These are phyloP conservation scores for Chaetomium strumarium DNA, from an alignment of 2,329 filamentous ascomycete species.

Conservation along the genomic window DNA sequence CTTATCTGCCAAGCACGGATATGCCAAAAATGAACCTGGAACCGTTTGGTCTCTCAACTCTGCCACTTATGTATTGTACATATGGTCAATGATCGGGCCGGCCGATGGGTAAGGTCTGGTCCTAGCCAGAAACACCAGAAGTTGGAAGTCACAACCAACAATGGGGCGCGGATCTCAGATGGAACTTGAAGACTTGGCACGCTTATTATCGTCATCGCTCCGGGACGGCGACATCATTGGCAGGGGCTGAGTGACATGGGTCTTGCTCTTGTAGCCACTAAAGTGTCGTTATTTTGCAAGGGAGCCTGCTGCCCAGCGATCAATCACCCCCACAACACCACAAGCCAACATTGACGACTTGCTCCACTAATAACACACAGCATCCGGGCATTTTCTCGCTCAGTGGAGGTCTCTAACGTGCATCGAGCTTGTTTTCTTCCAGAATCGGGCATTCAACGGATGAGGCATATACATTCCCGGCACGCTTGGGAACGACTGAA, in stretches of 20 bases:
- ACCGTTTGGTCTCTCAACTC: too few species aligned
- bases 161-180: not conserved
- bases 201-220: conserved; percentile 16
- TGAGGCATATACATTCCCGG: too few species aligned
- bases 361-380: conserved; percentile 1
- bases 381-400: too few species aligned
- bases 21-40: not conserved
- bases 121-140: conserved; percentile 5
- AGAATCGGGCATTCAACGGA: too few species aligned
- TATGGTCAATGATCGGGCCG: conserved; percentile 10
- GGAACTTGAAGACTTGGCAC: conserved; percentile 14
- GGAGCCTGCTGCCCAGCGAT: not conserved
- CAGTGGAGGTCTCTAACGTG: not conserved
- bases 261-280: not conserved
- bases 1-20: too few species aligned
- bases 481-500: not conserved
- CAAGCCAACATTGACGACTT: not conserved
- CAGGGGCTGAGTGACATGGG: conserved; percentile 14
- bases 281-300: not conserved
- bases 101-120: conserved; percentile 10
- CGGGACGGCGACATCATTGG: conserved; percentile 22
- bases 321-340: not conserved
- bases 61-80: too few species aligned
- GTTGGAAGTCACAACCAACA: conserved; percentile 4
- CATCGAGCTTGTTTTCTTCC: too few species aligned